A percentile compares a stretch with the other conserved stretches of the same genome.
These are phyloP conservation scores for Amaranthus tricolor DNA, from an alignment of 179 eudicot species.

Conservation along the genomic window DNA sequence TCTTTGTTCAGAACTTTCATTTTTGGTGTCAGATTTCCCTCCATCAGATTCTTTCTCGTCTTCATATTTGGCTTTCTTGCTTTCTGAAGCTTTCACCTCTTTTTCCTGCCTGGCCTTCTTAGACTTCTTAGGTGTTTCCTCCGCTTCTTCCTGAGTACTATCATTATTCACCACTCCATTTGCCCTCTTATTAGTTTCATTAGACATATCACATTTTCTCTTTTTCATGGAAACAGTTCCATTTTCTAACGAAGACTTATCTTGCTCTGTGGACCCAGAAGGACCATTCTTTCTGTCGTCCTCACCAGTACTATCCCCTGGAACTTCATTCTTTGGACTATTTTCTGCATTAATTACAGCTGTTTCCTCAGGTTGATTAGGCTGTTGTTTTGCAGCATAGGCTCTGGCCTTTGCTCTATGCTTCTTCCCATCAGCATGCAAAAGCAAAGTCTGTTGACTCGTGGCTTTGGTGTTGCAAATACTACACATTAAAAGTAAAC, in stretches of 20 bases:
- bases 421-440: slow-evolving; percentile 90
- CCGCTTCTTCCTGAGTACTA: slow-evolving; percentile 33
- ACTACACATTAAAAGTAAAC: slow-evolving; percentile 31
- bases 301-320: slow-evolving; percentile 19
- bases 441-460: slow-evolving; percentile 78
- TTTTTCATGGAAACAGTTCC: slow-evolving; percentile 36
- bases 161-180: slow-evolving; percentile 39
- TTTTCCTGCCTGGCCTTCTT: slow-evolving; percentile 48
- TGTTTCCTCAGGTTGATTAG: slow-evolving; percentile 44
- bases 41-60: slow-evolving; percentile 21
- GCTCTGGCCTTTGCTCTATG: slow-evolving; percentile 88
- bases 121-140: slow-evolving; percentile 27
- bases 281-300: slow-evolving; percentile 30
- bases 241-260: slow-evolving; percentile 32
- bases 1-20: slow-evolving; percentile 37
- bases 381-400: slow-evolving; percentile 61
- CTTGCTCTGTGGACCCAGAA: slow-evolving; percentile 25
- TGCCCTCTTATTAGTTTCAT: slow-evolving; percentile 21
- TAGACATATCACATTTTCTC: slow-evolving; percentile 49
- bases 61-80: slow-evolving; percentile 38
- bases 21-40: slow-evolving; percentile 15
- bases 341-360: slow-evolving; percentile 29
- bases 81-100: slow-evolving; percentile 25
- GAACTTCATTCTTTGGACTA: slow-evolving; percentile 30
- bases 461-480: slow-evolving; percentile 82